Evolutionary conservation across 1,139 yeast genomes (phyloP), one percentile per base, ranked within the genome.

Genomic region (Meyerozyma guilliermondii): DNA sequence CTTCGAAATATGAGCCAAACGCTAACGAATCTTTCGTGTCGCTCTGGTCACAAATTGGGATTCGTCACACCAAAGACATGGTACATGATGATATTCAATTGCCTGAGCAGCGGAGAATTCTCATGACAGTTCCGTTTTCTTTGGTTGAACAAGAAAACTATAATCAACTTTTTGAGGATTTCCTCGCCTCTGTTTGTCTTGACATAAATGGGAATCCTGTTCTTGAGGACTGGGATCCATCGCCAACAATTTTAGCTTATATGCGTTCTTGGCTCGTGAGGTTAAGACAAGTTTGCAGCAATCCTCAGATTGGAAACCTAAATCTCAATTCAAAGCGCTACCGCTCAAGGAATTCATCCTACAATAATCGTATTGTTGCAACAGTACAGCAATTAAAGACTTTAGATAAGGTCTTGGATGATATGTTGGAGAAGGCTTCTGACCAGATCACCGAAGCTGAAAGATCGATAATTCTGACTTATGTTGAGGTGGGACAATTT

Each of bases 111-210:
- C 71, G 73, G 11, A 69, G 95, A 45, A 71, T 82, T 10, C 66
- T 88, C 38, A 62, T 91, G 45, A 74, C 86, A 1, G 71, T 87
- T 10, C 88, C 89, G 4, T 86, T 92, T 57, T 80, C 87, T 6
- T 79, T 87, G 0, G 77, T 91, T 16, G 98, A 91, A 55, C 86
- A 85, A 56, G 89, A 87, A 54, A 82, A 87, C 53, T 92, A 91
- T 56, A 76, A 81, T 41, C 81, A 80, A 50, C 54, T 82, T 31
- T 77, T 81, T 53, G 72, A 76, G 18, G 74, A 76, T 17, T 86
- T 89, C 54, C 65, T 88, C 39, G 66, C 76, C 0, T 80, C 81
- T 5, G 83, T 83, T 35, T 80, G 83, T 3, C 62, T 86, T 3
- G 78, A 80, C 50, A 74, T 71, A 1, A 62, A 68, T 41, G 92